Evolutionary conservation across 306 rosid species (phyloP).

Genomic region (Quercus engelmannii): DNA sequence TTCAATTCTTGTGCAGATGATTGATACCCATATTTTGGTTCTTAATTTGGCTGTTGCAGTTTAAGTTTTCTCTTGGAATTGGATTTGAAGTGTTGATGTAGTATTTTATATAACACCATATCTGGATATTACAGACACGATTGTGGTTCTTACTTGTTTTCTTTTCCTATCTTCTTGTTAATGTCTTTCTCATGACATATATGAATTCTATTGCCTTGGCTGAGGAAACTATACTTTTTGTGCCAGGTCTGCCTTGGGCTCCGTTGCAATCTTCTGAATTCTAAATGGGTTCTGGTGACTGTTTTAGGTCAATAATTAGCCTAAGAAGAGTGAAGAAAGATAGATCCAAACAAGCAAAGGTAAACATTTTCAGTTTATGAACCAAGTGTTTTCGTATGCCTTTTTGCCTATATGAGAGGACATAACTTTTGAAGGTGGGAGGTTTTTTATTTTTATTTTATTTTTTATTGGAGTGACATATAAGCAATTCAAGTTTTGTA

Average conservation of each 20-base stretch:
- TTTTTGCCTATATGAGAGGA: conserved; percentile 7
- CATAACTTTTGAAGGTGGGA: neutral
- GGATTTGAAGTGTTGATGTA: no score
- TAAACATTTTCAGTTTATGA: neutral
- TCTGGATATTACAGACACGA: neutral
- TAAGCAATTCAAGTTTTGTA: no score
- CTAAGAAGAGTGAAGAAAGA: conserved; percentile 45
- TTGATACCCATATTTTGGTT: neutral
- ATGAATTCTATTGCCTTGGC: neutral
- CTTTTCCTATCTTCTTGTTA: neutral
- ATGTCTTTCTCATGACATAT: neutral
- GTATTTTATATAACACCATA: neutral
- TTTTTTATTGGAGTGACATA: no score
- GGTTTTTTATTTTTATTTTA: no score
- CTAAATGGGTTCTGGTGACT: conserved; percentile 54
- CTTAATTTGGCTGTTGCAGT: neutral
- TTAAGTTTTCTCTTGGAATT: no score
- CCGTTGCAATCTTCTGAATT: conserved; percentile 1
- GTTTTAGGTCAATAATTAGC: conserved; percentile 46
- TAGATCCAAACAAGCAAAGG: conserved; percentile 43
- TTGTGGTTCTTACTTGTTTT: neutral
- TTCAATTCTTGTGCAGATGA: no score
- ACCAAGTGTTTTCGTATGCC: neutral
- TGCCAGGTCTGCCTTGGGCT: conserved; percentile 24
- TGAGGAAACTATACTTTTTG: neutral